Percentiles rank a stretch among this genome's conserved stretches.
These are phyloP conservation scores for Saccharum officinarum DNA, from an alignment of 176 grass and related monocot genomes.

Conservation along the genomic window DNA sequence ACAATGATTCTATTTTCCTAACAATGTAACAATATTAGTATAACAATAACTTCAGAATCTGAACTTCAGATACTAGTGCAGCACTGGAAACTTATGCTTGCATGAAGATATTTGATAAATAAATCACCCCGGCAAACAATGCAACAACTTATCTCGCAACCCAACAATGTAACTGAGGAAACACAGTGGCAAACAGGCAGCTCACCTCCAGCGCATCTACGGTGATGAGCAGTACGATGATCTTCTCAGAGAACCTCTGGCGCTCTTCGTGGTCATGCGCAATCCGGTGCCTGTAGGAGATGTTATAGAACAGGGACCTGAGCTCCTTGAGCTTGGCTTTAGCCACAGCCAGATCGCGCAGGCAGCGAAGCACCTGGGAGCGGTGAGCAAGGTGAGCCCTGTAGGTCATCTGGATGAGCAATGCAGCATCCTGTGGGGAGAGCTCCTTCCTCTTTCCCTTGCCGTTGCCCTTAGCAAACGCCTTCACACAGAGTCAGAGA, in stretches of 20 bases:
- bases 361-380: conserved; percentile 79
- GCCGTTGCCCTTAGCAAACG: conserved; percentile 50
- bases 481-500: conserved; percentile 26
- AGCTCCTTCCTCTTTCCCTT: conserved; percentile 86
- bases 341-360: conserved; percentile 77
- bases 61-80: background rate
- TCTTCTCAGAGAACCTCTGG: conserved; percentile 89
- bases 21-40: background rate
- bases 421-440: conserved; percentile 68
- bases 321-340: conserved; percentile 93
- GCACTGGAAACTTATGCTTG: background rate
- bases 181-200: background rate
- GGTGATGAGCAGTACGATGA: conserved; percentile 86
- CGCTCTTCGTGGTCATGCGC: conserved; percentile 54
- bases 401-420: conserved; percentile 79
- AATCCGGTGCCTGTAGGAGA: conserved; percentile 57
- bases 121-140: background rate
- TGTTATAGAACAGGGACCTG: conserved; percentile 72
- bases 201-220: conserved; percentile 84
- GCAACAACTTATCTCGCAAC: background rate
- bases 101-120: background rate
- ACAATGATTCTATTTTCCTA: background rate
- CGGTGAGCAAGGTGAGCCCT: conserved; percentile 79
- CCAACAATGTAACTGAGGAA: background rate
- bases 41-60: background rate